Evolutionary conservation across 2,329 filamentous ascomycete species (phyloP), one percentile per base, ranked within the genome.

Genomic region (Venturia effusa): DNA sequence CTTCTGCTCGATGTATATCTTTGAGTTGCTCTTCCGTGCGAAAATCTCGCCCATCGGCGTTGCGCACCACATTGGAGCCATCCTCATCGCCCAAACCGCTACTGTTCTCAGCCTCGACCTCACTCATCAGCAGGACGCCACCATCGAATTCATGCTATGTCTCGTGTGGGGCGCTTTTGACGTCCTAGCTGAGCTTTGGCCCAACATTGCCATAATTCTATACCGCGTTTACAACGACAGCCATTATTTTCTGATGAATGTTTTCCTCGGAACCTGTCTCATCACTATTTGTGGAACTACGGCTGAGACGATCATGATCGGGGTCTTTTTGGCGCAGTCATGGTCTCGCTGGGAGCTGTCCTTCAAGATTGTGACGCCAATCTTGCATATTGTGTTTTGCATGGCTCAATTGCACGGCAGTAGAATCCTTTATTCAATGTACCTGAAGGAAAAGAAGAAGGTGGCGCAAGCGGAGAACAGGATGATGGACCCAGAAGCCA

Each of bases 91-190:
- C 0, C 75, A 79, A 64, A 69, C 72, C 4, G 76, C 76, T 0
- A 75, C 78, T 60, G 77, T 75, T 0, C 76, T 79, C 41, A 74
- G 71, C 59, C 63, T 75, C 11, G 54, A 64, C 15, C 43, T 61
- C 39, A 45, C 48, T 19, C 37, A 1, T 68, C 70, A 74, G 54
- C 68, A 66, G 0, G 73, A 76, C 66, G 71, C 74, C 0, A 69
- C 68, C 45, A 70, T 75, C 32, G 74, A 76, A 51, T 76, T 76
- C 19, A 68, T 76, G 4, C 68, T 77, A 0, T 75, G 74, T 48
- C 70, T 72, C 1, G 69, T 76, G 1, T 77, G 75, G 75, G 75
- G 75, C 79, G 75, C 76, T 17, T 80, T 80, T 66, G 77, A 80
- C 64, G 75, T 78, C 13, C 67, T 79, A 13, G 77, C 76, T 24